Evolutionary conservation across 2,329 filamentous ascomycete genomes (phyloP), one percentile per base, ranked within the genome.

Genomic region (Fusarium gaditjirri): DNA sequence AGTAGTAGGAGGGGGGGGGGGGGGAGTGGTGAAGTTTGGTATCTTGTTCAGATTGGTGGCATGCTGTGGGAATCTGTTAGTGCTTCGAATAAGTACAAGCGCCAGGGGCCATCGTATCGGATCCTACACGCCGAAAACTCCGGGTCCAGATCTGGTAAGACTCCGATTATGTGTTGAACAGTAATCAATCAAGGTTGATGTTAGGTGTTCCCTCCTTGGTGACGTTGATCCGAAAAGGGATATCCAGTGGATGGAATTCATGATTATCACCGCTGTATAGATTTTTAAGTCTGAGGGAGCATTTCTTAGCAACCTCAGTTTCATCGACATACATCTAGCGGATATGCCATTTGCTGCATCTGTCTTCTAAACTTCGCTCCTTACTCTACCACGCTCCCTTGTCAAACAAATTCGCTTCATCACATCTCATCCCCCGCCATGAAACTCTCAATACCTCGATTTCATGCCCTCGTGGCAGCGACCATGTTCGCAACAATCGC

Each of bases 391-490:
- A 39, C 65, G 33, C 67, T 46, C 65, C 53, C 53, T 70, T 44
- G 29, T 55, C 70, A 21, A 50, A 57, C 38, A 29, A 29, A 72
- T 61, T 66, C 50, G 36, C 19, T 49, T 44, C 52, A 50, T 54
- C 58, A 42, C 29, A 56, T 53, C 47, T 23, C 46, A 49, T 60
- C 43, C 64, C 59, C 49, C 59, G 56, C 68, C 55, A 91, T 91
- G 88, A 88, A 87, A 81, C 79, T 87, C 44, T 82, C 82, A 23
- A 80, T 73, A 61, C 74, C 86, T 68, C 79, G 84, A 52, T 81
- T 88, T 52, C 83, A 85, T 42, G 83, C 85, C 73, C 81, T 89
- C 60, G 78, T 88, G 77, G 85, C 82, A 49, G 81, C 85, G 43
- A 76, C 84, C 64, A 76, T 89, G 62, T 79, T 90, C 50, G 80